Base-by-base conservation (phyloP, 2,329 filamentous ascomycete genomes). In the Aspergillus sp. region DNA sequence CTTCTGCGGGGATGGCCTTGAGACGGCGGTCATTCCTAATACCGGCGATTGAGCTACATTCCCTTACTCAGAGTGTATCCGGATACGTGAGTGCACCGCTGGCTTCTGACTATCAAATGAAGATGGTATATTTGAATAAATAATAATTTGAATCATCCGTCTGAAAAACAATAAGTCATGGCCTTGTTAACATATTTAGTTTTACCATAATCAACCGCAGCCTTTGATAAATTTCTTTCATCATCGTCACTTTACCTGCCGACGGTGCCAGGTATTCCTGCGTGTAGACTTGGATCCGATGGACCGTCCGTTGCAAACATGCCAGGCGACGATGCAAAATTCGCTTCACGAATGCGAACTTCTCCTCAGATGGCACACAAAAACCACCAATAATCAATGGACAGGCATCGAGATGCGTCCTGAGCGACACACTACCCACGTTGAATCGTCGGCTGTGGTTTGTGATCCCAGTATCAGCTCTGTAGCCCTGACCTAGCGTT, bases 121-220 rank as follows among this genome's bases (percentile, higher is more conserved):
- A 36, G 26, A 36, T n/a, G 34, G 34, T 36, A 36, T 5, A 13
- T n/a, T 15, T 36, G 15, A 36, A 15, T 36, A 13, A 36, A 15
- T 36, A 13, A 15, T 13, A n/a, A 34, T 20, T 36, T 20, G 11
- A 20, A 11, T 15, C 12, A 36, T 17, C 7, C 7, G 11, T 4
- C 5, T 36, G 30, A 49, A 12, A 17, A 7, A 8, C 56, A 12
- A n/a, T 5, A 30, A 32, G 17, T 59, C 42, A 60, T 43, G 50
- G 58, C 6, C 62, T 59, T 17, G 56, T 49, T 15, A 67, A 53
- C 57, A 64, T 61, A 53, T 68, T 69, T 45, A 71, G 61, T 52
- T 64, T 70, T 62, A 68, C 66, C 58, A 72, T 67, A 15, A 71
- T 58, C 38, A 67, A 38, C 52, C 68, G 68, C 52, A 73, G 47